Base-by-base conservation (phyloP, 2,329 filamentous ascomycete species). In the Proliferodiscus dingleyae region DNA sequence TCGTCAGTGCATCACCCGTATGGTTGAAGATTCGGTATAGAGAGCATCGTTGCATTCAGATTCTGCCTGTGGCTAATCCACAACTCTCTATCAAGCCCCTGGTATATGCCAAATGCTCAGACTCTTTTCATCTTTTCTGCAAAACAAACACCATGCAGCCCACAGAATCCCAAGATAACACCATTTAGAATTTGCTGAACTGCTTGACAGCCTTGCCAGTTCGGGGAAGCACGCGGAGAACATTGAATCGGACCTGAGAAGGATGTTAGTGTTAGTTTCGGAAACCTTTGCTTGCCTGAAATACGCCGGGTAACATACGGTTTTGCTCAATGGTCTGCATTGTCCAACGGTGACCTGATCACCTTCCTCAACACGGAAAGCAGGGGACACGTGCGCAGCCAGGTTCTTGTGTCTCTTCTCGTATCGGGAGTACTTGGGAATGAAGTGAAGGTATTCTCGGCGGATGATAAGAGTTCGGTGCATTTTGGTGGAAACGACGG, bases 361-460 rank as follows among this genome's bases (percentile, higher is more conserved):
- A 83, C 93, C 94, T 72, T 97, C 91, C 80, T 95, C 87, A 66
- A 97, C 90, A 95, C 93, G 93, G 89, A 98, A 98, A 74, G 91
- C 91, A 66, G 93, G 93, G 60, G 90, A 96, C 68, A 97, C 91
- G 83, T 98, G 93, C 63, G 91, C 93, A 68, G 93, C 89, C 61
- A 98, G 82, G 85, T 98, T 98, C 87, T 96, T 96, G 88, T 98
- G 93, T 74, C 93, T 84, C 86, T 96, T 97, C 89, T 98, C 94
- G 77, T 98, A 98, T 85, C 93, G 88, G 72, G 87, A 81, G 85
- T 98, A 98, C 82, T 98, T 98, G 75, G 90, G 90, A 71, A 98
- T 87, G 79, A 88, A 98, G 82, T 98, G 93, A 57, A 98, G 89
- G 83, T 98, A 98, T 83, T 98, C 93, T 76, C 93, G 86, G 74